Percentiles rank a stretch among this genome's conserved stretches.
Evolutionary conservation across 352 stramenopile species (phyloP).

Genomic region (Pythium folliculosum): DNA sequence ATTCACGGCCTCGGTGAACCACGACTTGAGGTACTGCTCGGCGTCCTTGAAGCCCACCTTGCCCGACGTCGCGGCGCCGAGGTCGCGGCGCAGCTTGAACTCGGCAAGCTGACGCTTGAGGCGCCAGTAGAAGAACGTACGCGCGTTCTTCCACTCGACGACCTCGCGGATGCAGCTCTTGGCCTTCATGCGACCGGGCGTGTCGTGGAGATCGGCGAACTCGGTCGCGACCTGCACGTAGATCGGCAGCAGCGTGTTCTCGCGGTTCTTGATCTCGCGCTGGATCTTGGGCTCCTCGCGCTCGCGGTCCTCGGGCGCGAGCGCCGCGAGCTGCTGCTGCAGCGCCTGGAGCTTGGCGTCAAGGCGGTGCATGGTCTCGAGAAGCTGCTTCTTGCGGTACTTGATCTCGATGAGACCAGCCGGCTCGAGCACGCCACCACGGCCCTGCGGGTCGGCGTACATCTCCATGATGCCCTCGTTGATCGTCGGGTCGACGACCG

Average conservation of each 20-base stretch:
- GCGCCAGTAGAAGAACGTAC: constrained; percentile 99
- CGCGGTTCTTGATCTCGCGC: constrained; percentile 91
- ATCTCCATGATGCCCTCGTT: constrained; percentile 99
- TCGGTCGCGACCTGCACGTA: constrained; percentile 98
- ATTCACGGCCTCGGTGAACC: constrained; percentile 85
- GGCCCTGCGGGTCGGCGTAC: constrained; percentile 94
- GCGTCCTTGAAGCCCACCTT: constrained; percentile 51
- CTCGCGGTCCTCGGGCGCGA: constrained; percentile 52
- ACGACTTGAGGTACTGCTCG: constrained; percentile 70
- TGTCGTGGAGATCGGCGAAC: constrained; percentile 99
- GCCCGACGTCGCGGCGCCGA: constrained; percentile 39
- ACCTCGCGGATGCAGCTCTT: constrained; percentile 97
- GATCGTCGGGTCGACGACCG: constrained; percentile 99
- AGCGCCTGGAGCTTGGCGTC: constrained; percentile 93
- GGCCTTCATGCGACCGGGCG: constrained; percentile 99
- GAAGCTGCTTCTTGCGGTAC: constrained; percentile 98
- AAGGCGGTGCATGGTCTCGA: constrained; percentile 96
- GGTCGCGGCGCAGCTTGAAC: constrained; percentile 89
- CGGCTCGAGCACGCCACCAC: constrained; percentile 98
- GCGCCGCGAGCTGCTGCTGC: constrained; percentile 67
- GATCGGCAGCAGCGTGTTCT: constrained; percentile 94
- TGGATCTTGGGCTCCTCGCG: constrained; percentile 60
- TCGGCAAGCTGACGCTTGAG: constrained; percentile 97
- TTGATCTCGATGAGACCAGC: constrained; percentile 99
- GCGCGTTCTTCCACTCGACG: constrained; percentile 94